Evolutionary conservation across 345 rosid species (phyloP).

Genomic region (Gossypium herbaceum): DNA sequence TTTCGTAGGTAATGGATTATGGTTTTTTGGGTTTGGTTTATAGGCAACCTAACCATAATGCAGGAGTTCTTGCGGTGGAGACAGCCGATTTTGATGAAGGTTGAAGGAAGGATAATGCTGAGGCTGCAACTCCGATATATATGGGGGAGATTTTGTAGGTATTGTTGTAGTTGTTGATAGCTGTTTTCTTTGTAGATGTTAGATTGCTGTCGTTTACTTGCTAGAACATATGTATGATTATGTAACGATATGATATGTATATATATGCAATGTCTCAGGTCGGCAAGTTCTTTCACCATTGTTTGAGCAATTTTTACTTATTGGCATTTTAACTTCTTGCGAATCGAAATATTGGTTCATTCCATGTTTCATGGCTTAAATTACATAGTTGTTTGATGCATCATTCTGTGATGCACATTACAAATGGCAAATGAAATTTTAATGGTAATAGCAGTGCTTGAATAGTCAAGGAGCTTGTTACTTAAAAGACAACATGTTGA

Average conservation of each 20-base stretch:
- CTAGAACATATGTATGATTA: constrained; percentile 10
- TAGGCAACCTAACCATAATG: neutral
- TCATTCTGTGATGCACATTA: neutral
- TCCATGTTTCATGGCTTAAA: neutral
- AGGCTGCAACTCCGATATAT: neutral
- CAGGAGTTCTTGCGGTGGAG: no score
- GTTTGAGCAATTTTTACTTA: neutral
- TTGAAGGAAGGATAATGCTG: no score
- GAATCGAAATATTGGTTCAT: neutral
- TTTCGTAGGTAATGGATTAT: no score
- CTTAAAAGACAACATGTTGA: no score
- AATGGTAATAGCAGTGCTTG: neutral
- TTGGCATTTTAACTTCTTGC: neutral
- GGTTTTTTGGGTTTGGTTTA: neutral
- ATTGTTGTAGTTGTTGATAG: constrained; percentile 6
- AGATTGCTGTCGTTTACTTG: constrained; percentile 9
- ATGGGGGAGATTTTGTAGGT: constrained; percentile 14
- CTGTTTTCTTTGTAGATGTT: constrained; percentile 10
- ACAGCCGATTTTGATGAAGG: no score
- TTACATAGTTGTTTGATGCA: neutral
- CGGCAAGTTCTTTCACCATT: constrained; percentile 5
- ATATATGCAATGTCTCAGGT: constrained; percentile 11
- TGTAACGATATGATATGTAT: constrained; percentile 13
- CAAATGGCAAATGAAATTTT: neutral
- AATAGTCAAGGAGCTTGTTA: neutral